Percentiles rank a stretch among this genome's conserved stretches.
Evolutionary conservation across 495 filamentous ascomycete species (phyloP).

Genomic region (Staphylotrichum longicolle): DNA sequence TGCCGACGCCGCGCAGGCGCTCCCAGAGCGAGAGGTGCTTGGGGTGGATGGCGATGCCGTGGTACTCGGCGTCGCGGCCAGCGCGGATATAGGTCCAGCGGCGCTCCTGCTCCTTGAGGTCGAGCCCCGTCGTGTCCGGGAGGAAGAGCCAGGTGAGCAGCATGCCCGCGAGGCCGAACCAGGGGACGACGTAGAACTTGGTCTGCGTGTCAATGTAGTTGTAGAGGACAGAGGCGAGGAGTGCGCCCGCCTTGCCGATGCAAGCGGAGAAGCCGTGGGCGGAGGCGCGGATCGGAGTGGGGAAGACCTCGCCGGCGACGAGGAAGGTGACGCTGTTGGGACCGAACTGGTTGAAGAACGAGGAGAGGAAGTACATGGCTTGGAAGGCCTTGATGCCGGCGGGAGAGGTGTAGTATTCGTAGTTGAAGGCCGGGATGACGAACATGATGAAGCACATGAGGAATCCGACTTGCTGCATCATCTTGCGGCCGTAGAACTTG

Average conservation of each 20-base stretch:
- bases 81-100: slow-evolving; percentile 76
- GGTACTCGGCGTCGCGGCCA: slow-evolving; percentile 74
- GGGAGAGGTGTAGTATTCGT: slow-evolving; percentile 66
- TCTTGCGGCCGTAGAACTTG: slow-evolving; percentile 87
- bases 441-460: slow-evolving; percentile 83
- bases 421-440: slow-evolving; percentile 79
- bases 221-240: slow-evolving; percentile 79
- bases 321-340: slow-evolving; percentile 91
- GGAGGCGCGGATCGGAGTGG: slow-evolving; percentile 83
- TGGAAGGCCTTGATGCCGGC: slow-evolving; percentile 75
- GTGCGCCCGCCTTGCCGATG: slow-evolving; percentile 77
- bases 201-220: slow-evolving; percentile 77
- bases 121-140: slow-evolving; percentile 87
- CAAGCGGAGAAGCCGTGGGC: slow-evolving; percentile 89
- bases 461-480: slow-evolving; percentile 91
- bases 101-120: slow-evolving; percentile 91
- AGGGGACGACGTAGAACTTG: slow-evolving; percentile 85
- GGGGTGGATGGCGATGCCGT: slow-evolving; percentile 83
- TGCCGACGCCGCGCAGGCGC: slow-evolving; percentile 64
- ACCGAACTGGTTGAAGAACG: slow-evolving; percentile 96
- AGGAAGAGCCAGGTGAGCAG: slow-evolving; percentile 76
- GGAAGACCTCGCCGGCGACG: slow-evolving; percentile 86
- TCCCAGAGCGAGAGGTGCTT: slow-evolving; percentile 83
- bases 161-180: slow-evolving; percentile 84
- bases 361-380: slow-evolving; percentile 87